Conservation (phyloP, 495 filamentous ascomycete species). For the Aspergillus incahuasiensis region DNA sequence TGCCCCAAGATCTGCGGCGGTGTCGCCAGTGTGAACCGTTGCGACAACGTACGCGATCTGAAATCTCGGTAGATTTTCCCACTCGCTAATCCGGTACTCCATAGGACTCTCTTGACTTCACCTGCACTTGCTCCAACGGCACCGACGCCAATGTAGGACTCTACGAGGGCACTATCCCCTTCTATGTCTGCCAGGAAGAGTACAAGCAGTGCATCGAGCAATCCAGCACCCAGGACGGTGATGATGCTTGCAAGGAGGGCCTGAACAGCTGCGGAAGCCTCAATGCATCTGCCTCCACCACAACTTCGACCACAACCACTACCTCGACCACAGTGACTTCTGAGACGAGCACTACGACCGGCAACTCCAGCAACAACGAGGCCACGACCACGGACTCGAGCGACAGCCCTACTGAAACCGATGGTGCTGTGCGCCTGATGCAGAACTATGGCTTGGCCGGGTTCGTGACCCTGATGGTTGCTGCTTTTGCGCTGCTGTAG, state of each 20-base stretch:
- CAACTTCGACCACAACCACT: conserved; percentile 17
- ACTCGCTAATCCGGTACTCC: neutral
- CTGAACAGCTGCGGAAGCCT: conserved; percentile 41
- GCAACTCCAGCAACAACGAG: conserved; percentile 11
- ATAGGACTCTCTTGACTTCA: conserved; percentile 44
- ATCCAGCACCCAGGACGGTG: conserved; percentile 42
- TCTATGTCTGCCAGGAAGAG: conserved; percentile 50
- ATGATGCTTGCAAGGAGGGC: conserved; percentile 39
- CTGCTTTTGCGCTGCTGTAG: conserved; percentile 43
- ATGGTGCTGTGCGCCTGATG: conserved; percentile 34
- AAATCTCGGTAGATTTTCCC: neutral
- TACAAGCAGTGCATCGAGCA: conserved; percentile 46
- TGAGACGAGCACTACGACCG: conserved; percentile 24
- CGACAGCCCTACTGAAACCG: conserved; percentile 26
- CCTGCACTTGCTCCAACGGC: conserved; percentile 52
- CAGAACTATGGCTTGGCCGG: conserved; percentile 48
- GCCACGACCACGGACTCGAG: conserved; percentile 19
- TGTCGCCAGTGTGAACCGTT: conserved; percentile 36
- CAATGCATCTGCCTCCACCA: conserved; percentile 37
- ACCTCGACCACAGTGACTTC: conserved; percentile 28
- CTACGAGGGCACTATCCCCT: conserved; percentile 54
- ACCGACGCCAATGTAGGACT: conserved; percentile 45
- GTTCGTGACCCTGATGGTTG: conserved; percentile 44
- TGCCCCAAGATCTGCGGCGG: conserved; percentile 46
- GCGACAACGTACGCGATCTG: conserved; percentile 36